Evolutionary conservation across 2,329 filamentous ascomycete genomes (phyloP).

Genomic region (Cyphellophora europaea): DNA sequence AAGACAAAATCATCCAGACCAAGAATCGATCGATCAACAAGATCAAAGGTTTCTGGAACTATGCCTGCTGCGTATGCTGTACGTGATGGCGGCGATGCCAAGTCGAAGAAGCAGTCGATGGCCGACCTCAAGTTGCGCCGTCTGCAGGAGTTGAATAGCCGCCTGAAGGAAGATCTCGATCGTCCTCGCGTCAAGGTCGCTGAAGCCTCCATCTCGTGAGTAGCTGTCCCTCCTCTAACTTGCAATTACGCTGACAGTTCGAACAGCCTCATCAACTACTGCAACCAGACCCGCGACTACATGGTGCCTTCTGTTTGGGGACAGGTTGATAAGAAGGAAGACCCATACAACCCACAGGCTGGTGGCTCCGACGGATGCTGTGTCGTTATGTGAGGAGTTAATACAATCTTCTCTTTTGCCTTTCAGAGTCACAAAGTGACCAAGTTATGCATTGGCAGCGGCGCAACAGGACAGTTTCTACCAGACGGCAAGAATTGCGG

Average conservation of each 20-base stretch:
- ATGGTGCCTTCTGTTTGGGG: slow-evolving; percentile 99
- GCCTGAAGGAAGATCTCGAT: slow-evolving; percentile 90
- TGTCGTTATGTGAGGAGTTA: slow-evolving; percentile 90
- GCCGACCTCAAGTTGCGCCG: slow-evolving; percentile 94
- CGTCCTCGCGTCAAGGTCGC: slow-evolving; percentile 92
- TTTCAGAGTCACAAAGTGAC: too few species aligned
- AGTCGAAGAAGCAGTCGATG: slow-evolving; percentile 99
- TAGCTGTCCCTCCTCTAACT: slow-evolving; percentile 11
- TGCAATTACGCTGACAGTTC: slow-evolving; percentile 1
- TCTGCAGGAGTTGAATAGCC: slow-evolving; percentile 92
- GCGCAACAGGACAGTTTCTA: too few species aligned
- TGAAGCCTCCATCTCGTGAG: slow-evolving; percentile 79
- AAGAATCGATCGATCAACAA: too few species aligned
- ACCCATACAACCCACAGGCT: slow-evolving; percentile 96
- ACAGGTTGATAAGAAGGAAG: slow-evolving; percentile 83
- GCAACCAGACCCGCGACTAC: slow-evolving; percentile 95
- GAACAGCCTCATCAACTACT: slow-evolving; percentile 88
- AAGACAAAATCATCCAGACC: too few species aligned
- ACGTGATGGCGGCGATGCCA: slow-evolving; percentile 53
- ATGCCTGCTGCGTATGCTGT: slow-evolving; percentile 59
- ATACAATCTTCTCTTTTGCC: too few species aligned
- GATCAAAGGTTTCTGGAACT: neutral
- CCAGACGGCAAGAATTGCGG: too few species aligned
- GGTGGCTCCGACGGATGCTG: slow-evolving; percentile 70
- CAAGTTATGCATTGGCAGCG: too few species aligned